Evolutionary conservation across 2,329 filamentous ascomycete species (phyloP).

Genomic region (Gnomoniopsis smithogilvyi): DNA sequence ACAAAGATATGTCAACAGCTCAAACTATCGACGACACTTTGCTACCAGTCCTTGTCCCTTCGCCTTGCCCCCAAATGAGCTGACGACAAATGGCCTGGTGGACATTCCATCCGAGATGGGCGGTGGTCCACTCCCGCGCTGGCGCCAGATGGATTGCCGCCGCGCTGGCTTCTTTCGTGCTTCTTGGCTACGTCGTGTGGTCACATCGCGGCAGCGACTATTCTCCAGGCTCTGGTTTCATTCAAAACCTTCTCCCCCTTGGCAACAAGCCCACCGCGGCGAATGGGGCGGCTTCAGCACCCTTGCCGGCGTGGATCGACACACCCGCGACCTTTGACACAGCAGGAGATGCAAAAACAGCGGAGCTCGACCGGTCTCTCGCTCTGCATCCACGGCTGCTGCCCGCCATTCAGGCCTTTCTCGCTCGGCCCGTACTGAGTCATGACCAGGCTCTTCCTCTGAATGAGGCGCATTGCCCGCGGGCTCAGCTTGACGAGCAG

Average conservation of each 20-base stretch:
- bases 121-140: slow-evolving; percentile 2
- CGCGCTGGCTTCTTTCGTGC: neutral
- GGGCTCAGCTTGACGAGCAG: slow-evolving; percentile 7
- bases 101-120: neutral
- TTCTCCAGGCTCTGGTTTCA: neutral
- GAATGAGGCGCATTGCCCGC: slow-evolving; percentile 15
- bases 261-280: neutral
- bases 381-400: neutral
- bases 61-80: neutral
- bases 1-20: neutral
- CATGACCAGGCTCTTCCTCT: slow-evolving; percentile 7
- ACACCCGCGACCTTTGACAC: slow-evolving; percentile 10
- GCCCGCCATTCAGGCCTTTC: slow-evolving; percentile 6
- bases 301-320: slow-evolving; percentile 6
- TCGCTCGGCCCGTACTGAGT: slow-evolving; percentile 12
- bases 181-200: slow-evolving; percentile 1
- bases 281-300: neutral
- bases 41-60: neutral
- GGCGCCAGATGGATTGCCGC: neutral
- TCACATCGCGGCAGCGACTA: neutral
- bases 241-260: neutral
- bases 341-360: neutral
- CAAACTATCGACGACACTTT: neutral
- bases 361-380: neutral
- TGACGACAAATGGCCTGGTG: neutral